Conservation (phyloP, 2,329 filamentous ascomycete genomes). For the Neospermospora avenae region DNA sequence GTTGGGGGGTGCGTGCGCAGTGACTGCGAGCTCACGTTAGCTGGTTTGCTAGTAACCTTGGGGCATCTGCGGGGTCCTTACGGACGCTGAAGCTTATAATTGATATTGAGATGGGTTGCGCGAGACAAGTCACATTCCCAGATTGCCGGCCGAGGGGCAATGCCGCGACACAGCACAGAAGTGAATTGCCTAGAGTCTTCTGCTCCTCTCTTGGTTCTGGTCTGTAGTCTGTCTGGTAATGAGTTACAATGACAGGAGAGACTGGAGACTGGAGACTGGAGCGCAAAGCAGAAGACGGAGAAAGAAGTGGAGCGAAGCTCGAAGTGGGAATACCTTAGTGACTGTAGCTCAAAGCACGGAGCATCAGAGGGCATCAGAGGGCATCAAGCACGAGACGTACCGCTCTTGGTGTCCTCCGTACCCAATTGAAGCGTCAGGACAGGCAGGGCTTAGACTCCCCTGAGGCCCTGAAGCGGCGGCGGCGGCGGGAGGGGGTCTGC, state of each 20-base stretch:
- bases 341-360: constrained; percentile 23
- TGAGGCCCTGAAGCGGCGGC: not conserved
- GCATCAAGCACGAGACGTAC: constrained; percentile 20
- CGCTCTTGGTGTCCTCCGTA: constrained; percentile 10
- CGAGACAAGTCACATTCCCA: not conserved
- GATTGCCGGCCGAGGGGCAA: constrained; percentile 19
- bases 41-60: not conserved
- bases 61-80: constrained; percentile 13
- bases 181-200: not conserved
- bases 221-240: not conserved
- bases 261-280: constrained; percentile 8
- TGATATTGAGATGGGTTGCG: not conserved
- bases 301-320: constrained; percentile 5
- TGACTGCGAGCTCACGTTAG: constrained; percentile 22
- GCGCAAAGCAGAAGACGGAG: constrained; percentile 20
- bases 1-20: constrained; percentile 21
- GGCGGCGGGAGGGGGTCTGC: not conserved
- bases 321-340: not conserved
- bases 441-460: not conserved
- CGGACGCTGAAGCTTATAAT: not conserved
- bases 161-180: constrained; percentile 10
- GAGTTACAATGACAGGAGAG: constrained; percentile 8
- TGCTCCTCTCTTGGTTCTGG: not conserved
- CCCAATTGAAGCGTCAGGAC: constrained; percentile 5
- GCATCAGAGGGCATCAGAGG: constrained; percentile 19